Conservation (phyloP, 2,329 filamentous ascomycete genomes). For the Ceratocystis ficicola region DNA sequence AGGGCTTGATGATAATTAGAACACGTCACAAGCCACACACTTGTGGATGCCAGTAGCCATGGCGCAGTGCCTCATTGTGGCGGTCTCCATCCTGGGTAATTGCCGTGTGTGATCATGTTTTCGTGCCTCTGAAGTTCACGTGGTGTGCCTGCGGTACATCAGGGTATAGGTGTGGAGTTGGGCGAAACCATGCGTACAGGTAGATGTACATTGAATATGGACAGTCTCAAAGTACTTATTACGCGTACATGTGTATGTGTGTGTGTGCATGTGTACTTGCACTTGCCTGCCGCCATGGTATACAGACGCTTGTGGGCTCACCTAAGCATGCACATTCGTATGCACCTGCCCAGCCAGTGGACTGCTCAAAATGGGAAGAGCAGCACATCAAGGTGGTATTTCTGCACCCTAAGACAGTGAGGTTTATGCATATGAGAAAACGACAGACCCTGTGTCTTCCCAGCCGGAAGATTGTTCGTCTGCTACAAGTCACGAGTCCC, state of each 20-base stretch:
- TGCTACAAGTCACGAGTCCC: neutral
- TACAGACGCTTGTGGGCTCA: neutral
- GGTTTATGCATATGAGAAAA: neutral
- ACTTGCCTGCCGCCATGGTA: neutral
- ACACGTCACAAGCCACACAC: neutral
- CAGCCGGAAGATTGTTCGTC: neutral
- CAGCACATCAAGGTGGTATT: neutral
- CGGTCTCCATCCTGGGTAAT: neutral
- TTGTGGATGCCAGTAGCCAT: neutral
- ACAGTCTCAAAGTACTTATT: neutral
- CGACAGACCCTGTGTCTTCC: neutral
- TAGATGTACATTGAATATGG: neutral
- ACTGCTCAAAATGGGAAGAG: neutral
- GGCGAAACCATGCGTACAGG: neutral
- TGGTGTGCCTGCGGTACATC: neutral
- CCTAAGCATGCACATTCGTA: conserved; percentile 1
- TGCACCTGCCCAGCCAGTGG: neutral
- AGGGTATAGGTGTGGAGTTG: neutral
- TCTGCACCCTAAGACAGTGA: neutral
- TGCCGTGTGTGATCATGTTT: neutral
- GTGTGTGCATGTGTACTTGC: neutral
- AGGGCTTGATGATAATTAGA: neutral
- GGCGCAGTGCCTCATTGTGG: neutral
- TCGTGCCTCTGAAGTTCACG: too few species aligned
- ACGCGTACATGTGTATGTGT: neutral